Percentiles rank a stretch among this genome's conserved stretches.
Conservation (phyloP, 2,329 filamentous ascomycete species). For the Trichocomaceae sp. region DNA sequence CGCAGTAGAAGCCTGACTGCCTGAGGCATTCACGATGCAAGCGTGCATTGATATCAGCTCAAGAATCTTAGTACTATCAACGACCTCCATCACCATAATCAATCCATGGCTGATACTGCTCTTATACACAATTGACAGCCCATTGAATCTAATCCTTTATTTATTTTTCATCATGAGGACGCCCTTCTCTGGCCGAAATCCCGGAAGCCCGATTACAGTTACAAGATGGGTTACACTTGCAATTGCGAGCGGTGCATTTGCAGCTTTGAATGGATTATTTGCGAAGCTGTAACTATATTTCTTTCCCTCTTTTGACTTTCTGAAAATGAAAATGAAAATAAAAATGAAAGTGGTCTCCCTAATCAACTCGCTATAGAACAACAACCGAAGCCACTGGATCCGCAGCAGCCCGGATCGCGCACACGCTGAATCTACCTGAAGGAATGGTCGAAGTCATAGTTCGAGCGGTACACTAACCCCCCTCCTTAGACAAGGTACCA, state of each 20-base stretch:
- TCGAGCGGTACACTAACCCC: slow-evolving; percentile 43
- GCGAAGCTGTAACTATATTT: slow-evolving; percentile 56
- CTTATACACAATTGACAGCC: not conserved
- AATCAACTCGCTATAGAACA: slow-evolving; percentile 38
- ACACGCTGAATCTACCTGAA: slow-evolving; percentile 38
- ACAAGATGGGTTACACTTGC: slow-evolving; percentile 49
- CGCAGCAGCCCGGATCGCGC: slow-evolving; percentile 43
- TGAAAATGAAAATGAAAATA: no score
- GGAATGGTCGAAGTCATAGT: slow-evolving; percentile 45
- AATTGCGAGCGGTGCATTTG: slow-evolving; percentile 55
- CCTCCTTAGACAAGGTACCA: not conserved
- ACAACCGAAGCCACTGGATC: slow-evolving; percentile 54
- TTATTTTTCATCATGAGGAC: not conserved
- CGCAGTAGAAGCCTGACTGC: no score
- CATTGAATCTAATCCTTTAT: not conserved
- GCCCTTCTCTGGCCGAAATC: not conserved
- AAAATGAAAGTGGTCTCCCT: not conserved
- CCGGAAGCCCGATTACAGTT: not conserved
- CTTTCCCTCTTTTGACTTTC: no score
- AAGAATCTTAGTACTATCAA: no score
- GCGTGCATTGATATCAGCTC: not conserved
- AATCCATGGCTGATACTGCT: not conserved
- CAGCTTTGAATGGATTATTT: slow-evolving; percentile 60
- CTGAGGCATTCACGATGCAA: not conserved
- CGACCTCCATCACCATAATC: not conserved